These are phyloP conservation scores for Lipomyces chichibuensis DNA, from an alignment of 805 yeast genomes.

Conservation along the genomic window DNA sequence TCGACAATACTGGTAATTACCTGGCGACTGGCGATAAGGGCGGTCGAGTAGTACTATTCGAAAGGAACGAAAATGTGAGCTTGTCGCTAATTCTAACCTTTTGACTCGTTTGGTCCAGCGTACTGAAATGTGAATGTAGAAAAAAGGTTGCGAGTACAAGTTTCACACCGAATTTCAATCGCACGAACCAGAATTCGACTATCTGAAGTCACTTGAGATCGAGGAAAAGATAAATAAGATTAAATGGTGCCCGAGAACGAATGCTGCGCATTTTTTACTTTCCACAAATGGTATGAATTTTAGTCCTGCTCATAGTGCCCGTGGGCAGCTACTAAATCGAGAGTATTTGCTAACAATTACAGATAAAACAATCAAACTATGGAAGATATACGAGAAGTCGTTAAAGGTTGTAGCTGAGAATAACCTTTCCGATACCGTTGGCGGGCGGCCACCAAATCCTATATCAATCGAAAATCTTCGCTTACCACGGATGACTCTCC, in stretches of 20 bases:
- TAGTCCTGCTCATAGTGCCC: not conserved
- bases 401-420: constrained; percentile 91
- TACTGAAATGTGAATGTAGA: constrained; percentile 36
- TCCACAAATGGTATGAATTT: constrained; percentile 62
- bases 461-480: constrained; percentile 52
- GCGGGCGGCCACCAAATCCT: constrained; percentile 34
- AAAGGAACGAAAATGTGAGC: constrained; percentile 64
- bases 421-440: constrained; percentile 61
- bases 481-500: constrained; percentile 87
- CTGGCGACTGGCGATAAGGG: constrained; percentile 99
- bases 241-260: constrained; percentile 89
- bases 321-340: not conserved
- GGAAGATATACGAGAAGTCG: constrained; percentile 93
- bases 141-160: constrained; percentile 84
- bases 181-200: constrained; percentile 98
- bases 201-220: constrained; percentile 90
- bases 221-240: constrained; percentile 98
- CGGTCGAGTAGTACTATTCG: constrained; percentile 95
- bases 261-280: constrained; percentile 85
- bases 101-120: not conserved
- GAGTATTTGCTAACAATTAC: not conserved
- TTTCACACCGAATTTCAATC: constrained; percentile 96
- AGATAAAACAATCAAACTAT: constrained; percentile 96
- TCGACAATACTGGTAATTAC: constrained; percentile 91
- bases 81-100: not conserved